phyloP scores from a whole-genome alignment of 208 protist genomes.

The Acanthamoeba culbertsoni region DNA sequence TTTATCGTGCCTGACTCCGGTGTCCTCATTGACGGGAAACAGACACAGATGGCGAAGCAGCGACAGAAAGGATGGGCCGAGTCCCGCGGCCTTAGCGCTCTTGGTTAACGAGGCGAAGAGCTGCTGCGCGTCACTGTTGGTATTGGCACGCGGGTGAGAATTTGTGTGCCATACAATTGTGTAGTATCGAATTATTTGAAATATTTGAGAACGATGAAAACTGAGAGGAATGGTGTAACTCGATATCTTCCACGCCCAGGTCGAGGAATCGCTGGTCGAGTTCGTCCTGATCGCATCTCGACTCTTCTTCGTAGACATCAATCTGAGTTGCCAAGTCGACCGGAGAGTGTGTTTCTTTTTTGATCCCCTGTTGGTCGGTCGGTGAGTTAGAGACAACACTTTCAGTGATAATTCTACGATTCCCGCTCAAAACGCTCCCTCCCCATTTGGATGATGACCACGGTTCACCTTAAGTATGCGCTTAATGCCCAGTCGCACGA shows the following conservation, averaged over 20 bases:
- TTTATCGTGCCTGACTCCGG: neutral
- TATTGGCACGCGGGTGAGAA: neutral
- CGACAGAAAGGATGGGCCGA: neutral
- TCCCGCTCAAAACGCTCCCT: too few species aligned
- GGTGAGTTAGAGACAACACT: too few species aligned
- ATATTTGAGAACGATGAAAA: neutral
- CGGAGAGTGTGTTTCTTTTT: neutral
- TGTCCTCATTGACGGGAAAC: neutral
- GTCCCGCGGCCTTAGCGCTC: neutral
- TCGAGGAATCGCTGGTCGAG: neutral
- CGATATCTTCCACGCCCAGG: neutral
- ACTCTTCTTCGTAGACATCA: neutral
- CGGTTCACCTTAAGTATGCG: neutral
- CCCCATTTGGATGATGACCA: too few species aligned
- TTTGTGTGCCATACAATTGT: too few species aligned
- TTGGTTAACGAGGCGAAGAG: neutral
- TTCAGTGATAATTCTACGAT: too few species aligned
- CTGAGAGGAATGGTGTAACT: neutral
- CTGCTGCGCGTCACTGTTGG: neutral
- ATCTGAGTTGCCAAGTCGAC: neutral
- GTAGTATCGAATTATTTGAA: too few species aligned
- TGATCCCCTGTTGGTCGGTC: neutral
- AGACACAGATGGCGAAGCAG: neutral
- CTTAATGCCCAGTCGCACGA: neutral
- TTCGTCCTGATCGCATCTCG: neutral